A percentile compares a stretch with the other conserved stretches of the same genome.
phyloP scores from a whole-genome alignment of 495 filamentous ascomycete genomes.

The Penicillium coffeae region DNA sequence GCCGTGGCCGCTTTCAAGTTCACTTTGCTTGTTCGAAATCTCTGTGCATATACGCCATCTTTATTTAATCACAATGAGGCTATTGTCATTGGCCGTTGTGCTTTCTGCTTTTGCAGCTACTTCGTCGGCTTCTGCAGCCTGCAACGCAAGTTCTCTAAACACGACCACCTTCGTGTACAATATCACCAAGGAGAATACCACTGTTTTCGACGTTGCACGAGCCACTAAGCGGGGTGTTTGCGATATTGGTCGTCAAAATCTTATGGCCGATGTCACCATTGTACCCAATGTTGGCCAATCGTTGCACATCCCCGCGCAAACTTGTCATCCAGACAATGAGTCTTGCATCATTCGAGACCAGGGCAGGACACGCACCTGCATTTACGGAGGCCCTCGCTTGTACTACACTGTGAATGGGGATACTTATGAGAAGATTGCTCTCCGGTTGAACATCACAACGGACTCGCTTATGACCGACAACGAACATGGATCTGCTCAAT shows the following conservation, averaged over 20 bases:
- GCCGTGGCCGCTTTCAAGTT: no score
- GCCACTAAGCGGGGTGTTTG: constrained; percentile 12
- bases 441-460: constrained; percentile 8
- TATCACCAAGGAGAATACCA: constrained; percentile 2
- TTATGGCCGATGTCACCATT: constrained; percentile 17
- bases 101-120: no score
- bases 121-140: no score
- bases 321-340: constrained; percentile 10
- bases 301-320: constrained; percentile 8
- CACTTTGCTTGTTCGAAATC: no score
- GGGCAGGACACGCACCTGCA: not conserved
- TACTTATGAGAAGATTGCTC: constrained; percentile 7
- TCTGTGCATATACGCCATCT: no score
- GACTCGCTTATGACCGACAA: constrained; percentile 2
- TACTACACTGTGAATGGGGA: constrained; percentile 18
- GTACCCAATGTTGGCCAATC: constrained; percentile 3
- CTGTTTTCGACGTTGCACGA: constrained; percentile 8
- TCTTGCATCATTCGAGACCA: constrained; percentile 5
- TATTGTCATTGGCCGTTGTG: no score
- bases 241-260: constrained; percentile 14
- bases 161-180: constrained; percentile 7
- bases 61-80: no score
- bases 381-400: constrained; percentile 10
- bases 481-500: no score
- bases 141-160: constrained; percentile 11